These are phyloP conservation scores for Penicillium diatomitis DNA, from an alignment of 495 filamentous ascomycete genomes.

Conservation along the genomic window DNA sequence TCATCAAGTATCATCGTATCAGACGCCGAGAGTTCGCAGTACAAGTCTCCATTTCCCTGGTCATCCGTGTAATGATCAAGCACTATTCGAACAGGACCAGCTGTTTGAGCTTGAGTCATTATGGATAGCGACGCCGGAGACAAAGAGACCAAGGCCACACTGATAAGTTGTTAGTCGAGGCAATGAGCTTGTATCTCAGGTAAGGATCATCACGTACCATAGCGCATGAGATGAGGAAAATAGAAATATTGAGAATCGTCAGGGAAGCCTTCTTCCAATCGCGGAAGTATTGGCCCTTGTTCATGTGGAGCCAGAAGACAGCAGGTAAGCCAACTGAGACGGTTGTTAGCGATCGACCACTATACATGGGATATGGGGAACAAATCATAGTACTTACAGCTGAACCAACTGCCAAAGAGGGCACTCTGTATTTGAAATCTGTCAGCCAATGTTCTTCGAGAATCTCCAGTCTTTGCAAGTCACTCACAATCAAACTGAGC, in stretches of 20 bases:
- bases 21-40: too few relatives aligned
- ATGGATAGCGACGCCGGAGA: constrained; percentile 30
- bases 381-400: constrained; percentile 15
- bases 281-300: constrained; percentile 24
- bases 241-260: constrained; percentile 24
- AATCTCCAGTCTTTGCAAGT: background rate
- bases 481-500: constrained; percentile 40
- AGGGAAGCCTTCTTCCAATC: constrained; percentile 21
- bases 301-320: constrained; percentile 36
- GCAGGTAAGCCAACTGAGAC: constrained; percentile 26
- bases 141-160: constrained; percentile 34
- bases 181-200: background rate
- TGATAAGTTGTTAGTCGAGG: constrained; percentile 6
- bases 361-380: background rate
- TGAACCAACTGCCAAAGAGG: constrained; percentile 35
- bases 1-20: too few relatives aligned
- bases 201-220: constrained; percentile 21
- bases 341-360: background rate
- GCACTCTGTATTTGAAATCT: constrained; percentile 16
- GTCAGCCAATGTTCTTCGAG: constrained; percentile 1
- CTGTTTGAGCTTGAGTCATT: constrained; percentile 15
- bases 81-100: constrained; percentile 33
- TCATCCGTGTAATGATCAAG: constrained; percentile 1
- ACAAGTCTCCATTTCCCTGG: too few relatives aligned
- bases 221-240: constrained; percentile 24